Conservation (phyloP, 1,284 basidiomycete species). For the Termitomyces sp. region DNA sequence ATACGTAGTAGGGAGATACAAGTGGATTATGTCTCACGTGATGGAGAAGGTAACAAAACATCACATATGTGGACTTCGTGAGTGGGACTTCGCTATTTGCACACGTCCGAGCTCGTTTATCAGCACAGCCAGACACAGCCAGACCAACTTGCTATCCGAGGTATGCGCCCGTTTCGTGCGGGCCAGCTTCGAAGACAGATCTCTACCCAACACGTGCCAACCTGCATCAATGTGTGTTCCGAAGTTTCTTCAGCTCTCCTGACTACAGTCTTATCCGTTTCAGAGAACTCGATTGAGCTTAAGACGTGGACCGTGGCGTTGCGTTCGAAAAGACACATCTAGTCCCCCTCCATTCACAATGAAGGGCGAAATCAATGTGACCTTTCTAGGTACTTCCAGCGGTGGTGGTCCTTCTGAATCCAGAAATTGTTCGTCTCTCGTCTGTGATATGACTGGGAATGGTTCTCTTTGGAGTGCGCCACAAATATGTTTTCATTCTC, state of each 20-base stretch:
- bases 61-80: not conserved
- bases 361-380: constrained; percentile 33
- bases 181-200: constrained; percentile 1
- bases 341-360: not conserved
- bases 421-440: constrained; percentile 68
- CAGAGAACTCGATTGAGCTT: constrained; percentile 2
- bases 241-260: not conserved
- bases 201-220: constrained; percentile 4
- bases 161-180: not conserved
- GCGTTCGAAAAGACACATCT: not conserved
- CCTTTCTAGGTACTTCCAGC: constrained; percentile 72
- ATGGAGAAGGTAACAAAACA: not conserved
- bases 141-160: not conserved
- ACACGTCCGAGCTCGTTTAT: not conserved
- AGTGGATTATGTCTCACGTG: too few relatives aligned
- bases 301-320: not conserved
- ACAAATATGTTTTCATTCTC: not conserved
- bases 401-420: constrained; percentile 67
- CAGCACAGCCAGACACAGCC: not conserved
- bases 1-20: too few relatives aligned
- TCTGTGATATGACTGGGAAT: constrained; percentile 49
- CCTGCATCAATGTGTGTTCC: not conserved
- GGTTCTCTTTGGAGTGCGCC: constrained; percentile 61
- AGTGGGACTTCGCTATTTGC: not conserved
- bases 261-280: not conserved